Conservation (phyloP, 176 grass and related monocot species). For the Phoenix roebelenii region DNA sequence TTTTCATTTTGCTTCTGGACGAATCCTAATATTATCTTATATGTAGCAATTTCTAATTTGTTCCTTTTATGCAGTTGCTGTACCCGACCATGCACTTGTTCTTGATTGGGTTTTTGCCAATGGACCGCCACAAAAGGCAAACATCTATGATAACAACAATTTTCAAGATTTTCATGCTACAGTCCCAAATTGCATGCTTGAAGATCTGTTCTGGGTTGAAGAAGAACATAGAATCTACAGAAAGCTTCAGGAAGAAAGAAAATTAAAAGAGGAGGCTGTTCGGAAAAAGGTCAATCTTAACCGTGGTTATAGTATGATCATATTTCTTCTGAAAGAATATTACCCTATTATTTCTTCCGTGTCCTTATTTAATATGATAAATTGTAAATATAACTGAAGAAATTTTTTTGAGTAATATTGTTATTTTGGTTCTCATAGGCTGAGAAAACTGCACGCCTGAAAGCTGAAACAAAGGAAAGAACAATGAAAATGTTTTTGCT, state of each 20-base stretch:
- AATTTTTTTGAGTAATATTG: no score
- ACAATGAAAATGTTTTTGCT: slow-evolving; percentile 75
- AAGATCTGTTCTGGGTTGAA: slow-evolving; percentile 64
- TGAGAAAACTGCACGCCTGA: slow-evolving; percentile 57
- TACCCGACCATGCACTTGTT: slow-evolving; percentile 56
- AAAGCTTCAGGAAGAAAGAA: slow-evolving; percentile 67
- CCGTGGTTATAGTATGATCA: no score
- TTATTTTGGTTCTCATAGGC: slow-evolving; percentile 39
- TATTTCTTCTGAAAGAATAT: no score
- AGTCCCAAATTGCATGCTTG: slow-evolving; percentile 44
- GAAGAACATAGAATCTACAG: slow-evolving; percentile 65
- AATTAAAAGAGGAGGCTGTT: slow-evolving; percentile 46
- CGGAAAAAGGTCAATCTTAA: slow-evolving; percentile 45
- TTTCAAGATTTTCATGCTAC: slow-evolving; percentile 68
- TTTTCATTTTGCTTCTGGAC: no score
- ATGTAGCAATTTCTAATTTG: not conserved
- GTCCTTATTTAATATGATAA: no score
- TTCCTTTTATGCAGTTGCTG: slow-evolving; percentile 33
- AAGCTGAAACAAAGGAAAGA: slow-evolving; percentile 69
- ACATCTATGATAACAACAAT: slow-evolving; percentile 77
- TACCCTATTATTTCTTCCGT: no score
- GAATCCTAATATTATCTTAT: no score
- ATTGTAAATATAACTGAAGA: no score
- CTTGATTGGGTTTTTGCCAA: slow-evolving; percentile 85
- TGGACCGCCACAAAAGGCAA: slow-evolving; percentile 60